phyloP scores from a whole-genome alignment of 441 rosid species.

The Macaranga tanarius region DNA sequence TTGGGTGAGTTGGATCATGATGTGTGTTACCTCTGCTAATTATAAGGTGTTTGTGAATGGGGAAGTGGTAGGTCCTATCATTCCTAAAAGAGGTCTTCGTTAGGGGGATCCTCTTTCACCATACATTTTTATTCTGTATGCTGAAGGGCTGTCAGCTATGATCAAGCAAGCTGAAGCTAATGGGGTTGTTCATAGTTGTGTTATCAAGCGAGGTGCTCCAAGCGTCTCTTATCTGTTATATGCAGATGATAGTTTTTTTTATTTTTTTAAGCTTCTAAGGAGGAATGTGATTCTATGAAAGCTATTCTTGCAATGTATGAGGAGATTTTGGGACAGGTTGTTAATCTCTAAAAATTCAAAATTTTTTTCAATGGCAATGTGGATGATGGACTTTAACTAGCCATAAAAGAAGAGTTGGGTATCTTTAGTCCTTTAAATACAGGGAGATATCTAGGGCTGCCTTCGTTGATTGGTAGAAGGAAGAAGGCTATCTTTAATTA shows the following conservation, averaged over 20 bases:
- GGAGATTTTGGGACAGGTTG: too few species aligned
- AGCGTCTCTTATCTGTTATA: too few species aligned
- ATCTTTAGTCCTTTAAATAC: too few species aligned
- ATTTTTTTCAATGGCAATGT: too few species aligned
- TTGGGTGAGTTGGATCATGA: not conserved
- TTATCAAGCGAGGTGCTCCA: not conserved
- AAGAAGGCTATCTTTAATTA: too few species aligned
- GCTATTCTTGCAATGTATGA: not conserved
- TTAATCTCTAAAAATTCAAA: too few species aligned
- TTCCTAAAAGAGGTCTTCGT: not conserved
- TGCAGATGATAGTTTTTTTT: not conserved
- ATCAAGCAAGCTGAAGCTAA: not conserved
- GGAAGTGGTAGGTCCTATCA: not conserved
- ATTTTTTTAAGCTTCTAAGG: not conserved
- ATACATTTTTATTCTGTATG: not conserved
- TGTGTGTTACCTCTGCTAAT: not conserved
- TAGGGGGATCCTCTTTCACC: not conserved
- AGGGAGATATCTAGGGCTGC: too few species aligned
- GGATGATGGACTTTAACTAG: too few species aligned
- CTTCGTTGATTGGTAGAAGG: too few species aligned
- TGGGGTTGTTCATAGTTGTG: not conserved
- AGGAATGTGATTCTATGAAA: too few species aligned
- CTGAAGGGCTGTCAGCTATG: not conserved
- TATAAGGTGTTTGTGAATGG: not conserved
- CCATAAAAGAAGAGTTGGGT: too few species aligned